Percentiles rank a stretch among this genome's conserved stretches.
phyloP scores from a whole-genome alignment of 176 grass and related monocot genomes.

The maize (Zea mays) region DNA sequence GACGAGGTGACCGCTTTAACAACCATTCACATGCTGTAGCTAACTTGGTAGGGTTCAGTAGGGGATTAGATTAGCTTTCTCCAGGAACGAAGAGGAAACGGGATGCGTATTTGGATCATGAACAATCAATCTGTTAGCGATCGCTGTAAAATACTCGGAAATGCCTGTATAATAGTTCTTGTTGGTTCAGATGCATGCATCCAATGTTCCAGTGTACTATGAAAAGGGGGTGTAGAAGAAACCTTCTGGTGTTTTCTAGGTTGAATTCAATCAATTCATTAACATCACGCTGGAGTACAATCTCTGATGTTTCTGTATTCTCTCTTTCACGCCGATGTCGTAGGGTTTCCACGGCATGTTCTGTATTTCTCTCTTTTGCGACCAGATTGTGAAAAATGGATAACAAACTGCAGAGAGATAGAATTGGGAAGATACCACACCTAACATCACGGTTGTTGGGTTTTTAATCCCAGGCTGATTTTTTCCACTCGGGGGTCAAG shows the following conservation, averaged over 20 bases:
- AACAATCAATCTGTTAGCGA: conserved; percentile 25
- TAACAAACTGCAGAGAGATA: too few species aligned
- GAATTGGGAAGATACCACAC: too few species aligned
- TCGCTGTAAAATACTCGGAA: conserved; percentile 51
- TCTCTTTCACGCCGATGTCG: background rate
- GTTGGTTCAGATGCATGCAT: conserved; percentile 5
- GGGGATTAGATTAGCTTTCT: conserved; percentile 45
- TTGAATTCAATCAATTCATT: too few species aligned
- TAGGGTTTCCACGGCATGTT: too few species aligned
- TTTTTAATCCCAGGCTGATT: too few species aligned
- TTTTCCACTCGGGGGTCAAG: too few species aligned
- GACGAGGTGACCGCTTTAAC: conserved; percentile 34
- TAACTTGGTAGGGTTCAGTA: conserved; percentile 71
- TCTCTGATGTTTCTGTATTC: too few species aligned
- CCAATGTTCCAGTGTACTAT: too few species aligned
- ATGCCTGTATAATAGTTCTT: conserved; percentile 51
- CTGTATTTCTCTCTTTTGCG: background rate
- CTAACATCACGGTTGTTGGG: too few species aligned
- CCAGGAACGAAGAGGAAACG: conserved; percentile 20
- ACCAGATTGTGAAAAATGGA: background rate
- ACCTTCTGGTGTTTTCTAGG: too few species aligned
- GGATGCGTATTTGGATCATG: conserved; percentile 2
- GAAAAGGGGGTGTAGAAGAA: too few species aligned
- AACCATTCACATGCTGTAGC: conserved; percentile 51
- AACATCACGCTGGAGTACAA: too few species aligned